Evolutionary conservation across 2,329 filamentous ascomycete species (phyloP).

Genomic region (Penicillium sp.): DNA sequence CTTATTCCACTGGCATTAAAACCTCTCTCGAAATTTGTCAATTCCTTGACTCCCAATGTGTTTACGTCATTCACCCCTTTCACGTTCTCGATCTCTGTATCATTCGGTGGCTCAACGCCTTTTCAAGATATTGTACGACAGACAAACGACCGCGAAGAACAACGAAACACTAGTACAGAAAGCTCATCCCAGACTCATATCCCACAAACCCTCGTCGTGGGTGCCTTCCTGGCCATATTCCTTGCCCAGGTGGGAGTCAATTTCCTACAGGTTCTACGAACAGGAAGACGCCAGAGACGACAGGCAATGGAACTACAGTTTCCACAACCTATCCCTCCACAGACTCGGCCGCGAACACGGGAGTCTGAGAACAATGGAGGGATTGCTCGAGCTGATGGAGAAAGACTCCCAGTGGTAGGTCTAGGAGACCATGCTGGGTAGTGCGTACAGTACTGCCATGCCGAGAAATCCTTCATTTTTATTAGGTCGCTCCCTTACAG

Average conservation of each 20-base stretch:
- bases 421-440: neutral
- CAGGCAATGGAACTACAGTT: conserved; percentile 23
- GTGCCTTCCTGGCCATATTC: conserved; percentile 33
- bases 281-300: conserved; percentile 20
- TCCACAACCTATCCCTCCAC: conserved; percentile 23
- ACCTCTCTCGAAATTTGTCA: conserved; percentile 20
- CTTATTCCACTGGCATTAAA: conserved; percentile 30
- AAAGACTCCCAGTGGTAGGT: neutral
- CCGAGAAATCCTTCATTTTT: neutral
- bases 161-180: neutral
- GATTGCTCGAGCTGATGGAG: neutral
- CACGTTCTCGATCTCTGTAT: conserved; percentile 38
- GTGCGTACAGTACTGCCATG: neutral
- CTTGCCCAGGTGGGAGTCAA: conserved; percentile 32
- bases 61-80: conserved; percentile 36
- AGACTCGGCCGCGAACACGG: neutral
- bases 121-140: conserved; percentile 4
- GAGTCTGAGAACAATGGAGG: neutral
- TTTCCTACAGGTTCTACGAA: conserved; percentile 27
- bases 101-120: conserved; percentile 26
- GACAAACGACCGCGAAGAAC: conserved; percentile 1
- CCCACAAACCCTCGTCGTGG: conserved; percentile 34
- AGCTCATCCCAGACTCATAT: conserved; percentile 25
- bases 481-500: neutral
- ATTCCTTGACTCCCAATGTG: conserved; percentile 26